Evolutionary conservation across 352 stramenopile species (phyloP).

Genomic region (Pythium volutum): DNA sequence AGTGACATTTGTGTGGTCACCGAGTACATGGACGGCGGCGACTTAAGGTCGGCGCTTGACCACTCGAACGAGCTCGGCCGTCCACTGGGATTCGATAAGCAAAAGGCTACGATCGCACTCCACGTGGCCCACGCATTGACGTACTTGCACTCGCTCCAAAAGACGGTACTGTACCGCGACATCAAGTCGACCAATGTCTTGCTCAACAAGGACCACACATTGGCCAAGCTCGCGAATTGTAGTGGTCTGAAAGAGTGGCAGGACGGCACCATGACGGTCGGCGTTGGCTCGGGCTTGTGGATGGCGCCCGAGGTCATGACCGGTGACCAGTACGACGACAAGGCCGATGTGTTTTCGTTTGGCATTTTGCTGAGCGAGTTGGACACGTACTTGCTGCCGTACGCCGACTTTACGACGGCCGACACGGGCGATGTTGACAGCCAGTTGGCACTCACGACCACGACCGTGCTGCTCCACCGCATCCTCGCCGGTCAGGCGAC

Average conservation of each 20-base stretch:
- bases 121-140: conserved; percentile 41
- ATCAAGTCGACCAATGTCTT: conserved; percentile 33
- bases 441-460: conserved; percentile 12
- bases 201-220: conserved; percentile 27
- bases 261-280: conserved; percentile 23
- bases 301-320: conserved; percentile 35
- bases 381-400: conserved; percentile 35
- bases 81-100: conserved; percentile 30
- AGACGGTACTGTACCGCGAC: conserved; percentile 29
- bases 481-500: conserved; percentile 31
- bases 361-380: conserved; percentile 55
- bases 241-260: conserved; percentile 24
- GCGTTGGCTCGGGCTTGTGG: conserved; percentile 21
- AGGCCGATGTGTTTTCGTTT: conserved; percentile 56
- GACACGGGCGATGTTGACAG: not conserved
- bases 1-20: conserved; percentile 38
- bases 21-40: conserved; percentile 34
- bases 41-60: conserved; percentile 14
- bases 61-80: conserved; percentile 1
- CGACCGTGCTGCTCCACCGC: conserved; percentile 28
- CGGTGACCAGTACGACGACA: conserved; percentile 35
- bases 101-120: conserved; percentile 47
- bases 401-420: conserved; percentile 1
- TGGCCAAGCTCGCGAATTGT: conserved; percentile 51
- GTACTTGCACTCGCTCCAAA: conserved; percentile 47